phyloP scores from a whole-genome alignment of 2,329 filamentous ascomycete genomes.

The Trichoderma sp. region DNA sequence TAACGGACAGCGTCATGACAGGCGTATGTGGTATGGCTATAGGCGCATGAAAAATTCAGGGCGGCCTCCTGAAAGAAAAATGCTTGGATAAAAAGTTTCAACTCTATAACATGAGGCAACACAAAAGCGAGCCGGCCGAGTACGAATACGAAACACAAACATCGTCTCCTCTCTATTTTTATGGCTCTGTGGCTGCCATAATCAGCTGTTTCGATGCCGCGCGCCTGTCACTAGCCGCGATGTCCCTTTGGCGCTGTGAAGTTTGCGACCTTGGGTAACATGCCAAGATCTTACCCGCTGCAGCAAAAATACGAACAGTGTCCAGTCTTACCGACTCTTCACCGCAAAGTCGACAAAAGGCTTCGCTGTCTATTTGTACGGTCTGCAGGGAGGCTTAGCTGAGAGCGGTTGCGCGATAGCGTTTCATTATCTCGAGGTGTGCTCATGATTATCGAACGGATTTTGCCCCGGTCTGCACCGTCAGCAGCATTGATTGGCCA shows the following conservation, averaged over 20 bases:
- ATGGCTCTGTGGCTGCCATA: neutral
- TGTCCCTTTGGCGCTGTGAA: neutral
- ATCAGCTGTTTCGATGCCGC: slow-evolving; percentile 4
- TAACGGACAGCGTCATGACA: neutral
- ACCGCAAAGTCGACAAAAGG: neutral
- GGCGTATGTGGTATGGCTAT: neutral
- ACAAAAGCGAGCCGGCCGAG: no score
- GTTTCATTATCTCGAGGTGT: neutral
- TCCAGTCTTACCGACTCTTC: neutral
- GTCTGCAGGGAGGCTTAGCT: neutral
- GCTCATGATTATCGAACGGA: neutral
- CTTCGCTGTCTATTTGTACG: neutral
- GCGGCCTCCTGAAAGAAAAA: neutral
- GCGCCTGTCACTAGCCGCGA: slow-evolving; percentile 3
- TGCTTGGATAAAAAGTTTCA: neutral
- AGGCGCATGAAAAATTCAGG: neutral
- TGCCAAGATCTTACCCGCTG: neutral
- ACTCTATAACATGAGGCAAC: neutral
- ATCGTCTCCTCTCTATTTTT: neutral
- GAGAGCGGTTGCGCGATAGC: neutral
- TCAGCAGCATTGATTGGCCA: slow-evolving; percentile 13
- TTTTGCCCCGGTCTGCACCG: neutral
- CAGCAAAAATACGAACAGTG: neutral
- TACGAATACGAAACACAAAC: neutral
- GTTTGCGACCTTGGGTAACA: neutral